These are phyloP conservation scores for Phytophthora podocarpi DNA, from an alignment of 352 stramenopile species.

Conservation along the genomic window DNA sequence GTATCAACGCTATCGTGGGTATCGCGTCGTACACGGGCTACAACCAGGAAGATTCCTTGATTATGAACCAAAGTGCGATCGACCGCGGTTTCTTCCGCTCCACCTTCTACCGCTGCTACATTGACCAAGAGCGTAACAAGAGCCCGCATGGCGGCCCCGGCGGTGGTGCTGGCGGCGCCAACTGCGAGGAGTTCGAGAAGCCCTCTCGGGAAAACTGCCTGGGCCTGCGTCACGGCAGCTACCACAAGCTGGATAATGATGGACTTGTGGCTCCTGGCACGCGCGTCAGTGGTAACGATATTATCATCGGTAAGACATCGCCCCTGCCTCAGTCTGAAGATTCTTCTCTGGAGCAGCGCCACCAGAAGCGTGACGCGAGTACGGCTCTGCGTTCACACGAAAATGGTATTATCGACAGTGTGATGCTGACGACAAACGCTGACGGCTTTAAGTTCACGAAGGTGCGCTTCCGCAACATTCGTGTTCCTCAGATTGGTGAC, in stretches of 20 bases:
- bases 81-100: constrained; percentile 99
- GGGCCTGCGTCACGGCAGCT: constrained; percentile 96
- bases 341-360: constrained; percentile 83
- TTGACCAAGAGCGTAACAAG: constrained; percentile 93
- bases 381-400: constrained; percentile 98
- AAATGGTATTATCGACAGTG: constrained; percentile 99
- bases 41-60: constrained; percentile 99
- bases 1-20: constrained; percentile 97
- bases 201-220: constrained; percentile 94
- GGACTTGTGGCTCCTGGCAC: constrained; percentile 96
- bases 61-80: constrained; percentile 99
- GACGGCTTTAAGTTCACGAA: constrained; percentile 98
- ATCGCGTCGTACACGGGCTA: constrained; percentile 93
- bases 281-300: constrained; percentile 97
- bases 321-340: constrained; percentile 85
- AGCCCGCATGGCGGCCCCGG: constrained; percentile 68
- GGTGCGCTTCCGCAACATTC: constrained; percentile 98
- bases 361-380: constrained; percentile 97
- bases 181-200: constrained; percentile 96
- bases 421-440: constrained; percentile 98
- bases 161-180: constrained; percentile 59
- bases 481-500: constrained; percentile 98
- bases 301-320: constrained; percentile 99
- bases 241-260: constrained; percentile 99
- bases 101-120: constrained; percentile 99